Conservation (phyloP, 73 alveolate species). For the Paramecium tetraurelia region DNA sequence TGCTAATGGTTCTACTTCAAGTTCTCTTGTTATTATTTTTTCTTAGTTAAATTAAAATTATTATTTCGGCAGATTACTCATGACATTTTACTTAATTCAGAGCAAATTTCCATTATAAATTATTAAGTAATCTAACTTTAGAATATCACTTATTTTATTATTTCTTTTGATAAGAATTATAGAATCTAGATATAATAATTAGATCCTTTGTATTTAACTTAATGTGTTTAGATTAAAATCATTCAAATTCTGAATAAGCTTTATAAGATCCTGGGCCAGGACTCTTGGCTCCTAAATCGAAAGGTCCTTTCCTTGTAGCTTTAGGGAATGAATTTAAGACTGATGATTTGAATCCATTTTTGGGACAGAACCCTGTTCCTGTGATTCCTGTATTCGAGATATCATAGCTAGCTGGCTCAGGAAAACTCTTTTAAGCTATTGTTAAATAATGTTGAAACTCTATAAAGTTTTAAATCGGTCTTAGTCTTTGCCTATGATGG, state of each 20-base stretch:
- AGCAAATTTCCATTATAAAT: neutral
- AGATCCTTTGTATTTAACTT: neutral
- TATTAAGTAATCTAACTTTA: neutral
- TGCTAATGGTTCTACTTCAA: no score
- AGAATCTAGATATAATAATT: neutral
- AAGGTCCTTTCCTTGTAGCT: neutral
- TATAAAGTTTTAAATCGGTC: conserved; percentile 1
- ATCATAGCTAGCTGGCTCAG: conserved; percentile 42
- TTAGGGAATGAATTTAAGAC: neutral
- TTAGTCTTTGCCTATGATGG: conserved; percentile 34
- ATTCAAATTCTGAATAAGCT: conserved; percentile 16
- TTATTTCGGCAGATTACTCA: neutral
- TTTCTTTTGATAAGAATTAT: no score
- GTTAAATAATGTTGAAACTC: neutral
- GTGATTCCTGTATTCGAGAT: neutral
- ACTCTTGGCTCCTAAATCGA: neutral
- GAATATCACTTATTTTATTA: no score
- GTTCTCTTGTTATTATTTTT: no score
- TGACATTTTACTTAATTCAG: neutral
- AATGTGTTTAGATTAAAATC: neutral
- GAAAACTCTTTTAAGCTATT: neutral
- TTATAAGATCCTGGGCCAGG: conserved; percentile 34
- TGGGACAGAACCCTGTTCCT: neutral
- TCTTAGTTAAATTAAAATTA: no score
- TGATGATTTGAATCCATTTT: neutral